A percentile compares a stretch with the other conserved stretches of the same genome.
Evolutionary conservation across 192 early-diverging fungal genomes (phyloP).

Genomic region (Dissophora ornata): DNA sequence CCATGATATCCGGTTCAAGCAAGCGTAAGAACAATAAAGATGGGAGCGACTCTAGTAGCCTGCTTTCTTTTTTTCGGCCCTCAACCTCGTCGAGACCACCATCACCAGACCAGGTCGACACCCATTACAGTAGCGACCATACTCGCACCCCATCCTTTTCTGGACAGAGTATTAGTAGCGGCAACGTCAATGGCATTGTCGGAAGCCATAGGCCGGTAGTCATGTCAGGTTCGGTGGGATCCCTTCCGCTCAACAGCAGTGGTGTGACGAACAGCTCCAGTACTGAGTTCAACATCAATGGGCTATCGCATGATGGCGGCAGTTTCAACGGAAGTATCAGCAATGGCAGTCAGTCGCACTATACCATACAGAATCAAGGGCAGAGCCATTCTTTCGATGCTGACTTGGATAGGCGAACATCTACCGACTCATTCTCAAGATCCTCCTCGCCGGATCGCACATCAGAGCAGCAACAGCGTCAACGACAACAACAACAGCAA

Average conservation of each 20-base stretch:
- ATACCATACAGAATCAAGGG: background rate
- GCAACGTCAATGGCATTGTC: background rate
- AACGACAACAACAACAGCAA: background rate
- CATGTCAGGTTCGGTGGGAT: constrained; percentile 24
- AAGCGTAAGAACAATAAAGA: constrained; percentile 24
- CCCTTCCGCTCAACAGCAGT: constrained; percentile 2
- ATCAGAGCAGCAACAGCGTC: constrained; percentile 14
- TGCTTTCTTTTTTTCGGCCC: constrained; percentile 41
- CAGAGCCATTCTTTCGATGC: constrained; percentile 18
- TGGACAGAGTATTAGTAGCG: constrained; percentile 12
- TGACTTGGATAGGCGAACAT: constrained; percentile 18
- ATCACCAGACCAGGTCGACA: constrained; percentile 27
- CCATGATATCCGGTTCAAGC: background rate
- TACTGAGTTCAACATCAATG: constrained; percentile 10
- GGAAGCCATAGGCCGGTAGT: background rate
- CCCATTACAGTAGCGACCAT: constrained; percentile 20
- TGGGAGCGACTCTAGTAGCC: constrained; percentile 23
- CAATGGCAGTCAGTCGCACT: too few species aligned
- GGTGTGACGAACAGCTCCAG: too few species aligned
- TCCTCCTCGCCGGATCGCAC: constrained; percentile 31
- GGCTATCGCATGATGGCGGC: constrained; percentile 2
- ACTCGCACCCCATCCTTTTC: constrained; percentile 40
- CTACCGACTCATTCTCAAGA: constrained; percentile 38
- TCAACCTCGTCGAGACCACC: constrained; percentile 41
- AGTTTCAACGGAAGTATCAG: constrained; percentile 13